These are phyloP conservation scores for Colletotrichum acutatum DNA, from an alignment of 2,329 filamentous ascomycete genomes.

Conservation along the genomic window DNA sequence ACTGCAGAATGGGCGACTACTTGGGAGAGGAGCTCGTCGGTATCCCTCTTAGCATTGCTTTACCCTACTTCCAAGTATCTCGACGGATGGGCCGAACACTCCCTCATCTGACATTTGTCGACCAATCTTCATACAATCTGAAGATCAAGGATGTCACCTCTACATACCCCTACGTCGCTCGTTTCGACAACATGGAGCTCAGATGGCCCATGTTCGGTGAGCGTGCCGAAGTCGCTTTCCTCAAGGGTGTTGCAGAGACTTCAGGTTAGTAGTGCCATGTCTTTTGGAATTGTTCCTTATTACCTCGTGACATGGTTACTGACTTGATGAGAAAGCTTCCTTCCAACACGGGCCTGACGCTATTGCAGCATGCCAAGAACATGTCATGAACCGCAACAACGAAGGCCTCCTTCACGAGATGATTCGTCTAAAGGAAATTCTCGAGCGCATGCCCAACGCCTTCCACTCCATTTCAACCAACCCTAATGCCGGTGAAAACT, in stretches of 20 bases:
- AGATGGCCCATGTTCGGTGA: constrained; percentile 66
- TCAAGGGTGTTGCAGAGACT: constrained; percentile 61
- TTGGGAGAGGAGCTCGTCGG: constrained; percentile 60
- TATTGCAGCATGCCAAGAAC: constrained; percentile 63
- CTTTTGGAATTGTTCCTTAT: background rate
- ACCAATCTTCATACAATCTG: constrained; percentile 64
- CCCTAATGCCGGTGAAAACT: constrained; percentile 62
- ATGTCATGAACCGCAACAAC: constrained; percentile 62
- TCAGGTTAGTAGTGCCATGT: constrained; percentile 43
- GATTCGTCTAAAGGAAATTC: constrained; percentile 62
- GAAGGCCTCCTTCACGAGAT: constrained; percentile 61
- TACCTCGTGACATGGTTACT: background rate
- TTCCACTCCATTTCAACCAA: constrained; percentile 66
- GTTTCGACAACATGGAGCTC: constrained; percentile 64
- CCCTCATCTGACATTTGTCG: constrained; percentile 63
- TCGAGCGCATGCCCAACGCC: constrained; percentile 63
- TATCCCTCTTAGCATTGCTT: constrained; percentile 59
- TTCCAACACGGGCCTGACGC: constrained; percentile 62
- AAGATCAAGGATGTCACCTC: constrained; percentile 60
- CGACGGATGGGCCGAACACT: constrained; percentile 61
- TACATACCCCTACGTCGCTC: constrained; percentile 59
- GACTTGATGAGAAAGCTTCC: constrained; percentile 47
- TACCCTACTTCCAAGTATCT: constrained; percentile 62
- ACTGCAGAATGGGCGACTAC: constrained; percentile 59
- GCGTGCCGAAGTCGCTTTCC: constrained; percentile 60